A percentile compares a stretch with the other conserved stretches of the same genome.
Conservation (phyloP, 805 yeast genomes). For the Pichia gijzeniarum region DNA sequence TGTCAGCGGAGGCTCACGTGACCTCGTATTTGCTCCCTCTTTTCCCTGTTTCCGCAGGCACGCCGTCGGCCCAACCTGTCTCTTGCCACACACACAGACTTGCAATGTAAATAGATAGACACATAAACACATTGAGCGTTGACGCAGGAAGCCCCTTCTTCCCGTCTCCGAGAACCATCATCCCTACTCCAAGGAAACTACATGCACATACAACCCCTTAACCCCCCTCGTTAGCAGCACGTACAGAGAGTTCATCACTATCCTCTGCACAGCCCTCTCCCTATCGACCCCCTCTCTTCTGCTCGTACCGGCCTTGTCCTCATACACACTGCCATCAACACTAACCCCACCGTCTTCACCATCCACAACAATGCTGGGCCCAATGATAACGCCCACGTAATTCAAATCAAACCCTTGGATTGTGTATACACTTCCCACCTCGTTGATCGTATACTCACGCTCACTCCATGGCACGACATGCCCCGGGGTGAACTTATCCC, state of each 20-base stretch:
- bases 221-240: constrained; percentile 42
- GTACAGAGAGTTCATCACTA: constrained; percentile 39
- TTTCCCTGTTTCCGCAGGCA: no score
- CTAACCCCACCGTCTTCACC: constrained; percentile 28
- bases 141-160: no score
- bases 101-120: no score
- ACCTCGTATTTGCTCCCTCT: no score
- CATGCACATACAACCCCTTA: constrained; percentile 36
- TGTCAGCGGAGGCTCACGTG: no score
- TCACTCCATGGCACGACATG: constrained; percentile 40
- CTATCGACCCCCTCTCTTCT: neutral
- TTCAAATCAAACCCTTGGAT: constrained; percentile 43
- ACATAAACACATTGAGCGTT: no score
- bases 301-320: constrained; percentile 39
- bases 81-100: no score
- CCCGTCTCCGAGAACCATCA: no score
- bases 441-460: constrained; percentile 38
- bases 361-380: constrained; percentile 38
- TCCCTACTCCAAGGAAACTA: constrained; percentile 16
- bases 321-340: constrained; percentile 34
- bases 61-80: no score
- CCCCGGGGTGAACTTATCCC: constrained; percentile 41
- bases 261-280: constrained; percentile 27
- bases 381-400: constrained; percentile 41
- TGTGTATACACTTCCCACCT: constrained; percentile 44